These are phyloP conservation scores for Musa itinerans DNA, from an alignment of 176 grass and related monocot species.

Conservation along the genomic window DNA sequence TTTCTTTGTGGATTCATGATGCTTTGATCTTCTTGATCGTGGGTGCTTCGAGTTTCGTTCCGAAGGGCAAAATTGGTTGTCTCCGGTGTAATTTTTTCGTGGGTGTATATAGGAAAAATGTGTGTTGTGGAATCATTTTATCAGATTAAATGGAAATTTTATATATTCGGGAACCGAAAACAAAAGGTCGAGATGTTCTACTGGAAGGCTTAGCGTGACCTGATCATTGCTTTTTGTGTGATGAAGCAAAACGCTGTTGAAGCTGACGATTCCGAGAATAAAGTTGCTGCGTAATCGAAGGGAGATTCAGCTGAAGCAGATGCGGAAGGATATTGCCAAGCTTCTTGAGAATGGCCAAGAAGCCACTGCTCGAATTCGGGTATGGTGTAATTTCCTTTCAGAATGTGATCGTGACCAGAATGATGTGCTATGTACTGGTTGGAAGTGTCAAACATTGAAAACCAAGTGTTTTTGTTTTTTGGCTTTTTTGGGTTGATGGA, in stretches of 20 bases:
- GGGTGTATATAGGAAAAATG: neutral
- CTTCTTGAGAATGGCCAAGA: slow-evolving; percentile 92
- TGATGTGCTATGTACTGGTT: slow-evolving; percentile 4
- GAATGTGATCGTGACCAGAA: neutral
- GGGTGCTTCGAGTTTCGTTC: neutral
- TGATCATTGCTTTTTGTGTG: neutral
- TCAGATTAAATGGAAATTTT: neutral
- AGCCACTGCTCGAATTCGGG: slow-evolving; percentile 91
- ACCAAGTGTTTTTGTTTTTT: neutral
- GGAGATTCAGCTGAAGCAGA: slow-evolving; percentile 91
- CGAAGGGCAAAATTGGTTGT: neutral
- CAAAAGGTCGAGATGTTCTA: neutral
- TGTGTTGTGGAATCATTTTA: neutral
- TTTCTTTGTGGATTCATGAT: neutral
- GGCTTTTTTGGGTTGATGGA: neutral
- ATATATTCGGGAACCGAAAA: neutral
- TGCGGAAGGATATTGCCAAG: slow-evolving; percentile 94
- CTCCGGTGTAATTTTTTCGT: neutral
- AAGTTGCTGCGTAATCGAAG: slow-evolving; percentile 92
- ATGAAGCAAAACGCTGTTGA: slow-evolving; percentile 88
- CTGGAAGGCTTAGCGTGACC: neutral
- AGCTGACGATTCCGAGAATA: slow-evolving; percentile 93
- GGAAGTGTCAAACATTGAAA: slow-evolving; percentile 6
- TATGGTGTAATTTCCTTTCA: slow-evolving; percentile 5
- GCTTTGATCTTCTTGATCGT: neutral